phyloP scores from a whole-genome alignment of 306 rosid species.

The Vigna angularis region DNA sequence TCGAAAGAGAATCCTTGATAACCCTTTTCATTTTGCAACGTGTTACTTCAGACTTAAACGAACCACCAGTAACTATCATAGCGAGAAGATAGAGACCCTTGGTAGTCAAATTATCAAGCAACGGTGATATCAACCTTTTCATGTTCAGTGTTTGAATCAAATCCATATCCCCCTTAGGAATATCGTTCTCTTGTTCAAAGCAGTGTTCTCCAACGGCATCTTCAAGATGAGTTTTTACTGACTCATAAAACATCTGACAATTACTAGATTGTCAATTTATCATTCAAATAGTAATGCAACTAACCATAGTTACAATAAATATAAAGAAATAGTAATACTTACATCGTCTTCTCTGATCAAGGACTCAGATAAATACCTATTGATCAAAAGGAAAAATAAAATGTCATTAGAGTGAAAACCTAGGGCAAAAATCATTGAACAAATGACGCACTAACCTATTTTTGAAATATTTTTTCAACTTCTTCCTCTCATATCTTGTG shows the following conservation, averaged over 20 bases:
- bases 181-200: slow-evolving; percentile 44
- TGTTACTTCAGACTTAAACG: slow-evolving; percentile 59
- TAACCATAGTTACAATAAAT: slow-evolving; percentile 19
- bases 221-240: slow-evolving; percentile 61
- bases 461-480: slow-evolving; percentile 50
- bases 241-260: slow-evolving; percentile 73
- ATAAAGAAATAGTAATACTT: slow-evolving; percentile 43
- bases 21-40: slow-evolving; percentile 67
- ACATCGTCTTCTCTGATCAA: slow-evolving; percentile 85
- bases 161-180: slow-evolving; percentile 49
- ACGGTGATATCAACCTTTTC: slow-evolving; percentile 49
- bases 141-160: slow-evolving; percentile 36
- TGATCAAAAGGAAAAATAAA: neutral
- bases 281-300: slow-evolving; percentile 28
- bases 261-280: slow-evolving; percentile 35
- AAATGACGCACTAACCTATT: slow-evolving; percentile 41
- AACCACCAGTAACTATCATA: slow-evolving; percentile 54
- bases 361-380: slow-evolving; percentile 66
- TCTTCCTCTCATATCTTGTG: slow-evolving; percentile 45
- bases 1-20: slow-evolving; percentile 58
- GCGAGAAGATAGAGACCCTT: slow-evolving; percentile 74
- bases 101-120: slow-evolving; percentile 68
- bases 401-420: slow-evolving; percentile 5
- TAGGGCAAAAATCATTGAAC: slow-evolving; percentile 22
- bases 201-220: slow-evolving; percentile 56